Base-by-base conservation (phyloP, 257 asterid species). In the Przewalskia tangutica region DNA sequence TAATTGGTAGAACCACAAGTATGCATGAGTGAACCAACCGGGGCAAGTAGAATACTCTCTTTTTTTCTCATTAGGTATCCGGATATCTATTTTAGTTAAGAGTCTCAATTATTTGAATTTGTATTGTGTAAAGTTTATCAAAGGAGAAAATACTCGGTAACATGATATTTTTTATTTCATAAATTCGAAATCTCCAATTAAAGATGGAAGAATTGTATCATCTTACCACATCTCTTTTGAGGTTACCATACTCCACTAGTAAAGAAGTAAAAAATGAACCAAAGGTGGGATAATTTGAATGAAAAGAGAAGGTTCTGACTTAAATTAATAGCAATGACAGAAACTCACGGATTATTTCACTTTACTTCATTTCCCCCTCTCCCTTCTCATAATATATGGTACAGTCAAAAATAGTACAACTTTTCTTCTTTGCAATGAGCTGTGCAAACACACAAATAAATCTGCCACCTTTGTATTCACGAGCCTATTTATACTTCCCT, bases 331-430 rank as follows among this genome's bases (percentile, higher is more conserved):
- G 85, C 91, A 59, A 48, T 88, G 87, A 46, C 89, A 85, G 89
- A 85, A 83, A 85, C 66, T 92, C 98, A 92, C 98, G 98, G 87
- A 91, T 95, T 81, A 88, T 85, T 89, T 89, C 90, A 85, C 92
- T 88, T 84, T 75, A 55, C 62, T 50, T 48, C 60, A 46, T 4
- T 73, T 48, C 32, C 32, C 32, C 32, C 32, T 27, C 32, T 27
- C 32, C 32, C 32, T 27, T 27, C 60, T 73, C 36, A 18, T 42
- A 11, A 44, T 68, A n/a, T 42, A 70, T 18, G 40, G 18, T 70
- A 46, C 58, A 46, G n/a, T 70, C 82, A 64, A 84, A 87, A 84
- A 51, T 27, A 58, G 11, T 1, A 11, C 7, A 16, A 44, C 40
- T 23, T 48, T 36, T 7, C 17, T 53, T 65, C 42, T 38, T 66